These are phyloP conservation scores for Nitzschia putrida DNA, from an alignment of 108 stramenopile species.

Conservation along the genomic window DNA sequence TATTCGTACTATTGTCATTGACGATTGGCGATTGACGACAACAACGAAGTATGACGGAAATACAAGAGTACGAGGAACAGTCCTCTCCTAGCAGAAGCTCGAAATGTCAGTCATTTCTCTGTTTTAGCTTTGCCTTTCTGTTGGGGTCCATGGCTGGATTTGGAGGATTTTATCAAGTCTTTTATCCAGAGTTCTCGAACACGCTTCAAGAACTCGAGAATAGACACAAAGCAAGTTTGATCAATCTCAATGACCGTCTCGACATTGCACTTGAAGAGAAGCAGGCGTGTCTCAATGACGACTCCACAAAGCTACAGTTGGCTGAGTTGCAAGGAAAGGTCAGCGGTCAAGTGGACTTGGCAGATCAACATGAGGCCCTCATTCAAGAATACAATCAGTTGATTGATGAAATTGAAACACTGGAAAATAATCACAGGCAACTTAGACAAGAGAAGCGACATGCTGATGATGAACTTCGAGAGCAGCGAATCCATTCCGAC, in stretches of 20 bases:
- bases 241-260: not conserved
- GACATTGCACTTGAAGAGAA: not conserved
- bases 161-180: not conserved
- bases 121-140: not conserved
- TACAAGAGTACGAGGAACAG: no score
- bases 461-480: not conserved
- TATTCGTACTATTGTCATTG: no score
- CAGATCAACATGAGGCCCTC: not conserved
- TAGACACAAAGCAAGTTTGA: constrained; percentile 10
- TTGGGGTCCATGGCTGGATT: not conserved
- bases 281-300: constrained; percentile 12
- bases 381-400: not conserved
- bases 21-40: no score
- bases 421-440: not conserved
- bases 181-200: not conserved
- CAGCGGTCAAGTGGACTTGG: not conserved
- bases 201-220: not conserved
- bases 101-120: no score
- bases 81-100: no score
- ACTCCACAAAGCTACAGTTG: not conserved
- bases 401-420: not conserved
- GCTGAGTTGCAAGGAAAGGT: constrained; percentile 9
- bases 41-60: no score
- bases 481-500: not conserved
- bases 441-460: not conserved